Conservation (phyloP, 495 filamentous ascomycete genomes). For the Glutinoglossum americanum region DNA sequence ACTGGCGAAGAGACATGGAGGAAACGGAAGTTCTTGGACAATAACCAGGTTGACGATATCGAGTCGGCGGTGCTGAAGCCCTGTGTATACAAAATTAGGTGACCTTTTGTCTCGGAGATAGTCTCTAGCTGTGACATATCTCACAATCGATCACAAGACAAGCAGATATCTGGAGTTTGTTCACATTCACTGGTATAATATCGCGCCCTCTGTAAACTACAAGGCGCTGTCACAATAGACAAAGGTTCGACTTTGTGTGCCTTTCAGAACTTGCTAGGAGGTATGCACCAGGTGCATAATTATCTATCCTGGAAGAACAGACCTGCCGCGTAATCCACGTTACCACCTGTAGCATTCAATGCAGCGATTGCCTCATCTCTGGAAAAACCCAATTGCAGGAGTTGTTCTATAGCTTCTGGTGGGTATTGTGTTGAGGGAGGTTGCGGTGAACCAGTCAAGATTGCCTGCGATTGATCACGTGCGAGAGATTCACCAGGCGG, state of each 20-base stretch:
- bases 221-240: neutral
- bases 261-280: neutral
- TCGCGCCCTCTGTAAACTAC: neutral
- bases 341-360: conserved; percentile 60
- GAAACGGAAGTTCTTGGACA: conserved; percentile 34
- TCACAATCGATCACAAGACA: neutral
- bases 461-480: neutral
- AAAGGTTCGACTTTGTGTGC: neutral
- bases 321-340: conserved; percentile 70
- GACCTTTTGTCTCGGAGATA: neutral
- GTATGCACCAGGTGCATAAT: neutral
- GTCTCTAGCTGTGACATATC: neutral
- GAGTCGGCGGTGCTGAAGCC: conserved; percentile 61
- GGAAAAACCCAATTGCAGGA: conserved; percentile 61
- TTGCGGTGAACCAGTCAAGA: neutral
- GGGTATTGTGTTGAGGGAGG: conserved; percentile 17
- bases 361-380: conserved; percentile 59
- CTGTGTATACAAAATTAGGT: conserved; percentile 72
- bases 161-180: neutral
- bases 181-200: neutral
- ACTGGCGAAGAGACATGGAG: conserved; percentile 16
- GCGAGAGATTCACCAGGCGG: neutral
- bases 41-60: conserved; percentile 30
- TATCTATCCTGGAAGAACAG: conserved; percentile 41
- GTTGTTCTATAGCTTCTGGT: conserved; percentile 40